These are phyloP conservation scores for Purpureocillium lavendulum DNA, from an alignment of 2,329 filamentous ascomycete species.

Conservation along the genomic window DNA sequence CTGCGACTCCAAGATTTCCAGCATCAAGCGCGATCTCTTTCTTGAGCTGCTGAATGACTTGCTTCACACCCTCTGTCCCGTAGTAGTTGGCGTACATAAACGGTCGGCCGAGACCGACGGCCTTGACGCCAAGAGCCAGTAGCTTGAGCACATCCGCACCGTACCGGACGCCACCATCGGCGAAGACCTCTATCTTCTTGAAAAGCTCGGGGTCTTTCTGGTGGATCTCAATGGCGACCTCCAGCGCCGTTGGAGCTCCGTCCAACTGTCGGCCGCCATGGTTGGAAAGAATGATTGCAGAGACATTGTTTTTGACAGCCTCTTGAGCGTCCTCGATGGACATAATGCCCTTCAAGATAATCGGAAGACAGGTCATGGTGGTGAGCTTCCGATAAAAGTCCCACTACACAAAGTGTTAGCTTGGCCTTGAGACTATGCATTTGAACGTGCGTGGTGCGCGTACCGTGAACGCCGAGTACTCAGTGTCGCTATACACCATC, in stretches of 20 bases:
- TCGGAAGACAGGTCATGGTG: constrained; percentile 25
- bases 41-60: constrained; percentile 35
- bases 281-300: constrained; percentile 32
- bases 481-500: constrained; percentile 10
- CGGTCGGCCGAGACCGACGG: constrained; percentile 38
- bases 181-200: constrained; percentile 27
- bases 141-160: constrained; percentile 34
- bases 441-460: neutral
- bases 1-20: constrained; percentile 31
- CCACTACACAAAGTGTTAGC: constrained; percentile 15
- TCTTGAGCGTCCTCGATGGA: constrained; percentile 25
- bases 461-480: constrained; percentile 7
- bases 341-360: constrained; percentile 32
- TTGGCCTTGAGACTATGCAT: neutral
- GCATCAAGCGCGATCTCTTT: constrained; percentile 37
- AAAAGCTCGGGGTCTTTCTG: constrained; percentile 27
- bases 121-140: constrained; percentile 33
- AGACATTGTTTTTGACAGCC: constrained; percentile 21
- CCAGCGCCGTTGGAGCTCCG: constrained; percentile 26
- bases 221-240: constrained; percentile 30
- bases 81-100: constrained; percentile 46
- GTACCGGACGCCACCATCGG: constrained; percentile 34
- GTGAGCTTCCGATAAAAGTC: constrained; percentile 26
- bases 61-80: constrained; percentile 38
- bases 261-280: constrained; percentile 35